Evolutionary conservation across 257 asterid species (phyloP).

Genomic region (Galeopsis tetrahit): DNA sequence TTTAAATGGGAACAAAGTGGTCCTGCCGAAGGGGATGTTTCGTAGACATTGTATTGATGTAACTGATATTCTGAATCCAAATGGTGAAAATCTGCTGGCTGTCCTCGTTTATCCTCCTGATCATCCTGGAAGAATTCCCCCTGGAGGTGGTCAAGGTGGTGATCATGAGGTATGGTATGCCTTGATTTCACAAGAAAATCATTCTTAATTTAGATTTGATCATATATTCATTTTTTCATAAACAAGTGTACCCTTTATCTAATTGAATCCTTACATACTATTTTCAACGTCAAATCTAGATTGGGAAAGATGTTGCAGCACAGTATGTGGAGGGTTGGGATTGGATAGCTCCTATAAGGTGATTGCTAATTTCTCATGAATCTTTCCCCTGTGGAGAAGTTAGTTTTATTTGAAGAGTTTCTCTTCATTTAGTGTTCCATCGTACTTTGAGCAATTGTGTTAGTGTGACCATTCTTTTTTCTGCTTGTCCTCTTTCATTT

Average conservation of each 20-base stretch:
- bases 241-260: slow-evolving; percentile 1
- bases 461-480: neutral
- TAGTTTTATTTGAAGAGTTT: slow-evolving; percentile 7
- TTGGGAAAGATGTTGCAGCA: slow-evolving; percentile 95
- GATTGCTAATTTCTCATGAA: slow-evolving; percentile 30
- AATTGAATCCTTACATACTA: slow-evolving; percentile 29
- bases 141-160: slow-evolving; percentile 97
- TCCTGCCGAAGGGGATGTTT: slow-evolving; percentile 96
- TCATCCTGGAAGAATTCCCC: slow-evolving; percentile 95
- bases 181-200: slow-evolving; percentile 30
- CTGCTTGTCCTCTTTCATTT: neutral
- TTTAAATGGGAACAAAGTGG: slow-evolving; percentile 84
- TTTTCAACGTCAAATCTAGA: slow-evolving; percentile 49
- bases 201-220: neutral
- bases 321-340: slow-evolving; percentile 99
- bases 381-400: slow-evolving; percentile 6
- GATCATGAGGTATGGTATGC: slow-evolving; percentile 92
- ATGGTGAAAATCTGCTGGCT: slow-evolving; percentile 80
- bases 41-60: slow-evolving; percentile 84
- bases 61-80: slow-evolving; percentile 61
- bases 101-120: slow-evolving; percentile 96
- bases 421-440: slow-evolving; percentile 22
- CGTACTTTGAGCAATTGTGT: slow-evolving; percentile 25
- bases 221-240: neutral
- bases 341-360: slow-evolving; percentile 98